Evolutionary conservation across 1,139 yeast species (phyloP), one percentile per base, ranked within the genome.

Genomic region (Diutina siamensis): DNA sequence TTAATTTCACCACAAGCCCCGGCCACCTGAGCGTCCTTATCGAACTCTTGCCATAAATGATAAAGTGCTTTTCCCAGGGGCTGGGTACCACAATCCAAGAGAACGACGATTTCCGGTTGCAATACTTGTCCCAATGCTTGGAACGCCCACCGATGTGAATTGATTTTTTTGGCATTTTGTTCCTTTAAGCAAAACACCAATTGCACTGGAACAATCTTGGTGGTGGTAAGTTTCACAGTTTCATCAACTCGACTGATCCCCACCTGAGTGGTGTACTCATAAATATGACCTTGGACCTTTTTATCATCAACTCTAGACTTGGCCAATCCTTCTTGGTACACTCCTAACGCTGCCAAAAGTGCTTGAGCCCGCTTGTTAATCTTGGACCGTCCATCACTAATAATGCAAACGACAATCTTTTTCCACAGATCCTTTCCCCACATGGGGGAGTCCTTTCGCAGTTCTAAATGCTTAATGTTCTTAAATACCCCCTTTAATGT

Each of bases 1-100:
- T 73, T 74, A 67, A 84, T 83, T 58, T 84, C 94, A 22, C 94
- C 94, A 71, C 94, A 84, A 1, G 94, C 88, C 17, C 94, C 94
- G 1, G 88, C 94, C 13, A 84, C 86, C 48, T 74, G 71, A 1
- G 81, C 76, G 57, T 83, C 82, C 47, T 63, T 59, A 52, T 80
- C 79, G 60, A 84, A 84, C 12, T 83, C 65, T 57, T 75, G 77
- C 94, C 94, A 84, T 48, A 84, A 67, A 54, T 80, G 79, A 61
- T 78, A 84, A 46, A 84, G 72, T 13, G 92, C 76, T 54, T 80
- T 82, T 49, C 72, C 69, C 9, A 80, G 72, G 1, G 94, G 94
- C 50, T 77, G 77, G 3, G 94, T 84, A 51, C 94, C 94, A 48
- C 87, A 86, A 59, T 84, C 94, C 45, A 84, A 66, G 48, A 84